phyloP scores from a whole-genome alignment of 1,139 yeast genomes.

The Kazachstania sp. region DNA sequence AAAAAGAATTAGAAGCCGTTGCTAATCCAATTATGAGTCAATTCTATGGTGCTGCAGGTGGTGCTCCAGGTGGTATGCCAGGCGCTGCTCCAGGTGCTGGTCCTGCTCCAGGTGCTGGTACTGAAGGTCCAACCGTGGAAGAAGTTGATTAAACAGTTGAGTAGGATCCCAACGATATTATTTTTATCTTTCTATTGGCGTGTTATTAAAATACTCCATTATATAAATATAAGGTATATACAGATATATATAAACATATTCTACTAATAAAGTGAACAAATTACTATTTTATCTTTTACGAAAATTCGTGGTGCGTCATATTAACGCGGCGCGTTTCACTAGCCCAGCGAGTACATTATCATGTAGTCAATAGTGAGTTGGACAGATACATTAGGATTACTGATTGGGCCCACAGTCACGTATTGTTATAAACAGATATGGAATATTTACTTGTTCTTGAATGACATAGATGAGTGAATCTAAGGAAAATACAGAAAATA shows the following conservation, averaged over 20 bases:
- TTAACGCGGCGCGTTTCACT: no score
- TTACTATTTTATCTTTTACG: neutral
- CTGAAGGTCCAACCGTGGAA: constrained; percentile 50
- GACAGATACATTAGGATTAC: no score
- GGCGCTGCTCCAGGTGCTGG: constrained; percentile 44
- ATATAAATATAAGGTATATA: neutral
- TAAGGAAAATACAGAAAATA: no score
- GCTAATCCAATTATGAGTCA: constrained; percentile 61
- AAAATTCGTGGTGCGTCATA: neutral
- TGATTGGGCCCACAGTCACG: no score
- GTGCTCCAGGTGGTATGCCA: constrained; percentile 38
- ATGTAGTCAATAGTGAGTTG: no score
- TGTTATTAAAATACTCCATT: neutral
- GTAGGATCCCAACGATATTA: no score
- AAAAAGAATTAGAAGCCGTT: constrained; percentile 55
- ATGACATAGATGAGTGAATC: no score
- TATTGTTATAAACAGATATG: no score
- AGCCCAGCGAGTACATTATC: no score
- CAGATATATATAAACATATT: neutral
- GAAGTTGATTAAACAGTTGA: constrained; percentile 49
- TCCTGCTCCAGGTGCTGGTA: constrained; percentile 25
- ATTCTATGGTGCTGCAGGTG: constrained; percentile 47
- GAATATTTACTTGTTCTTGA: no score
- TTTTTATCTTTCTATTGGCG: neutral
- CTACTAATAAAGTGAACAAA: neutral